Conservation (phyloP, 495 filamentous ascomycete genomes). For the Choiromyces venosus region DNA sequence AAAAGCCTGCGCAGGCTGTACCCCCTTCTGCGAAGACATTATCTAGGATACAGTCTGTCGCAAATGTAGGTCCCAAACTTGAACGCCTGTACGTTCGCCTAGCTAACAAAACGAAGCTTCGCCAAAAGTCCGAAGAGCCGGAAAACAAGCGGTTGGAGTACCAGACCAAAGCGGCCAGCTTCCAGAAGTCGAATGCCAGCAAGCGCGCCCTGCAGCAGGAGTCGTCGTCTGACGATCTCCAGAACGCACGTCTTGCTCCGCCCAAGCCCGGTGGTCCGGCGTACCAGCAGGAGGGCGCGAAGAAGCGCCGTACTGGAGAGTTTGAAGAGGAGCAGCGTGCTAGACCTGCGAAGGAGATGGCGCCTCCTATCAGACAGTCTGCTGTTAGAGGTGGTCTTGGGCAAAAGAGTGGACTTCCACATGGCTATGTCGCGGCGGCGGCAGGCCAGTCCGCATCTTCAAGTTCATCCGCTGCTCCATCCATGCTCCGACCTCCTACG, state of each 20-base stretch:
- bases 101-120: constrained; percentile 31
- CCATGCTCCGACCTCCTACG: constrained; percentile 28
- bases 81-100: neutral
- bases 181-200: constrained; percentile 43
- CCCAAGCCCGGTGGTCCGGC: constrained; percentile 46
- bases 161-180: constrained; percentile 17
- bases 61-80: constrained; percentile 26
- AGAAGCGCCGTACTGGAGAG: constrained; percentile 54
- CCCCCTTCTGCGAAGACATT: constrained; percentile 32
- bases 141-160: constrained; percentile 27
- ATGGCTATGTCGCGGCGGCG: constrained; percentile 51
- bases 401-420: constrained; percentile 50
- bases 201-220: constrained; percentile 56
- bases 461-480: constrained; percentile 45
- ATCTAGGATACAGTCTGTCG: constrained; percentile 31
- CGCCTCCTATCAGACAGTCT: constrained; percentile 76
- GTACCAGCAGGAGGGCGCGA: constrained; percentile 51
- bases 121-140: constrained; percentile 39
- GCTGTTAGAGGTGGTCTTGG: constrained; percentile 28
- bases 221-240: constrained; percentile 46
- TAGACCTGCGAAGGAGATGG: constrained; percentile 50
- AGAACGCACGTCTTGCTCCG: constrained; percentile 45
- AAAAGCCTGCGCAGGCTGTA: constrained; percentile 31
- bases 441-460: constrained; percentile 47
- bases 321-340: constrained; percentile 49